These are phyloP conservation scores for Auricularia cornea DNA, from an alignment of 768 basidiomycete genomes.

Conservation along the genomic window DNA sequence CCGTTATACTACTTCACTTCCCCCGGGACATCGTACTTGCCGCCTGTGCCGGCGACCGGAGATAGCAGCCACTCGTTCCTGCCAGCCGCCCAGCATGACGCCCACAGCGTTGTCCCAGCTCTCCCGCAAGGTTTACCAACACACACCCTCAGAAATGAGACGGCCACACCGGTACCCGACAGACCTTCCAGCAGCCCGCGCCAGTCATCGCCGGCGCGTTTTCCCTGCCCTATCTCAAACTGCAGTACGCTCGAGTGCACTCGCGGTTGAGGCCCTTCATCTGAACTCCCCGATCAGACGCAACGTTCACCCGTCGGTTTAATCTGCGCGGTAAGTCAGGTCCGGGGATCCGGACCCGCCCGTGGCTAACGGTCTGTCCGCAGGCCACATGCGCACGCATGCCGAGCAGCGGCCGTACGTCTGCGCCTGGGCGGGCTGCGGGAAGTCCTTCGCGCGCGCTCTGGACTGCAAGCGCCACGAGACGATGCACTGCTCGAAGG, in stretches of 20 bases:
- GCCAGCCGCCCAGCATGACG: too few relatives aligned
- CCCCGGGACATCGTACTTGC: too few relatives aligned
- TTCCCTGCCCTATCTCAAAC: background rate
- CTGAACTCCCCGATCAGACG: background rate
- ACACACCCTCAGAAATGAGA: too few relatives aligned
- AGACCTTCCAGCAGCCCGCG: background rate
- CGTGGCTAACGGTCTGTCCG: background rate
- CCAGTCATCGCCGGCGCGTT: background rate
- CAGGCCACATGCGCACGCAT: background rate
- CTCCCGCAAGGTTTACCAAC: too few relatives aligned
- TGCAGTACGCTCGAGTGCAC: background rate
- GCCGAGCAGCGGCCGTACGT: background rate
- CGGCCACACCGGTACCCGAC: background rate
- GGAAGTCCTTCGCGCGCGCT: background rate
- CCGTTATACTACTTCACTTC: too few relatives aligned
- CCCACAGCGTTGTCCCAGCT: too few relatives aligned
- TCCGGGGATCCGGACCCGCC: background rate
- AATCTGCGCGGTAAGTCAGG: background rate
- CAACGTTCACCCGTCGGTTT: background rate
- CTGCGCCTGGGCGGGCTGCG: background rate
- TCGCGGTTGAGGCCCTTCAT: background rate
- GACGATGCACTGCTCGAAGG: background rate
- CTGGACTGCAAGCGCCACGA: background rate
- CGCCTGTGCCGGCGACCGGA: too few relatives aligned
- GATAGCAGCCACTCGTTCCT: too few relatives aligned